These are phyloP conservation scores for Globisporangium canariense DNA, from an alignment of 352 stramenopile species.

Conservation along the genomic window DNA sequence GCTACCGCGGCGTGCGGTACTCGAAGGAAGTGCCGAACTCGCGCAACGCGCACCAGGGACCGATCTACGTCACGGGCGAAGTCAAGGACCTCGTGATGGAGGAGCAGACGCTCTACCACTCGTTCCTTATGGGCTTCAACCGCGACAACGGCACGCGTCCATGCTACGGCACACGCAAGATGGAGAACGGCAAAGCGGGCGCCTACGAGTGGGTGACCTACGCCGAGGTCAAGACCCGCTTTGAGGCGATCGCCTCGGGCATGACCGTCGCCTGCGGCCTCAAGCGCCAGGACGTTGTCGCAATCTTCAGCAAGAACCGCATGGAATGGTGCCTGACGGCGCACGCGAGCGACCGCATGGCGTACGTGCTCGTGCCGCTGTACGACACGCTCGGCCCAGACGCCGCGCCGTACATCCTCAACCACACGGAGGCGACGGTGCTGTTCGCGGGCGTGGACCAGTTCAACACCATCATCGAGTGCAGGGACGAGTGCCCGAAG, in stretches of 20 bases:
- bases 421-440: slow-evolving; percentile 65
- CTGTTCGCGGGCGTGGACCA: slow-evolving; percentile 57
- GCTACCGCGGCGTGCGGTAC: slow-evolving; percentile 23
- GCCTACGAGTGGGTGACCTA: slow-evolving; percentile 63
- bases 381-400: slow-evolving; percentile 80
- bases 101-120: slow-evolving; percentile 22
- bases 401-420: slow-evolving; percentile 66
- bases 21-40: slow-evolving; percentile 25
- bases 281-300: slow-evolving; percentile 48
- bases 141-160: slow-evolving; percentile 23
- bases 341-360: slow-evolving; percentile 62
- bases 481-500: slow-evolving; percentile 41
- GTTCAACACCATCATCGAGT: slow-evolving; percentile 57
- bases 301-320: slow-evolving; percentile 72
- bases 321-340: slow-evolving; percentile 58
- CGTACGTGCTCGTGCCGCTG: slow-evolving; percentile 64
- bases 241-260: slow-evolving; percentile 39
- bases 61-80: slow-evolving; percentile 19
- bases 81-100: slow-evolving; percentile 7
- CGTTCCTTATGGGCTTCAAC: slow-evolving; percentile 14
- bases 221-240: slow-evolving; percentile 35
- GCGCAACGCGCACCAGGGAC: slow-evolving; percentile 19
- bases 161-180: slow-evolving; percentile 37
- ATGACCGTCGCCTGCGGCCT: slow-evolving; percentile 28
- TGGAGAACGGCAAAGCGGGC: slow-evolving; percentile 40